phyloP scores from a whole-genome alignment of 2,329 filamentous ascomycete genomes.

The Aschersonia sp. region DNA sequence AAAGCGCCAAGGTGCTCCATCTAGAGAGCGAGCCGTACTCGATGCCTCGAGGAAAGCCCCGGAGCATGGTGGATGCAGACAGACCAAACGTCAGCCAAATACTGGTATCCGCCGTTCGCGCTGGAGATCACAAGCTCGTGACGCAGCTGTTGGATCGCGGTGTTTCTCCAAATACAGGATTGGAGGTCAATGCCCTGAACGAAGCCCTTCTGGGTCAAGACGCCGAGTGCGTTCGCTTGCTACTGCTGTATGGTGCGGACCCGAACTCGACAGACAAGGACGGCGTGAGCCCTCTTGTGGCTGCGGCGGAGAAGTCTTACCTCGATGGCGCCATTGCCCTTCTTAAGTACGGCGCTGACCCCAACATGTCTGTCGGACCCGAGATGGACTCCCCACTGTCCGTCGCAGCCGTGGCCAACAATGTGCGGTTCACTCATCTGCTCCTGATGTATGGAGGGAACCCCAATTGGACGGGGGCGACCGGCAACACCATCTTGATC shows the following conservation, averaged over 20 bases:
- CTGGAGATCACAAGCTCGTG: slow-evolving; percentile 39
- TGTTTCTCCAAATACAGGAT: slow-evolving; percentile 32
- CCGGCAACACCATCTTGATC: slow-evolving; percentile 47
- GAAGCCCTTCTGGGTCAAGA: slow-evolving; percentile 38
- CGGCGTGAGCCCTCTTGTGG: slow-evolving; percentile 35
- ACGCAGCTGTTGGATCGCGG: slow-evolving; percentile 45
- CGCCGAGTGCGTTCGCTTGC: slow-evolving; percentile 35
- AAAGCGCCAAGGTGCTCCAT: slow-evolving; percentile 26
- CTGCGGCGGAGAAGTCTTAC: slow-evolving; percentile 36
- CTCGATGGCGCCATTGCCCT: slow-evolving; percentile 42
- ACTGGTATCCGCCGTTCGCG: slow-evolving; percentile 38
- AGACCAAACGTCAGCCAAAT: slow-evolving; percentile 29
- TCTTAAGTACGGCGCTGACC: slow-evolving; percentile 49
- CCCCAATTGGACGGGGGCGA: slow-evolving; percentile 34
- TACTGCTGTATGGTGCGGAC: slow-evolving; percentile 42
- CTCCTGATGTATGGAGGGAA: slow-evolving; percentile 48
- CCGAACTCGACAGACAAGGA: slow-evolving; percentile 35
- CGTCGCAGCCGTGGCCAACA: slow-evolving; percentile 33
- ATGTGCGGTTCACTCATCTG: slow-evolving; percentile 41
- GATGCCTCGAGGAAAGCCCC: slow-evolving; percentile 37
- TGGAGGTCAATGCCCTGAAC: slow-evolving; percentile 32
- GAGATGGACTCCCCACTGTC: slow-evolving; percentile 41
- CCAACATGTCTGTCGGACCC: slow-evolving; percentile 33
- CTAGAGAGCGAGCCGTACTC: slow-evolving; percentile 33
- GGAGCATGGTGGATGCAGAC: slow-evolving; percentile 26